Conservation (phyloP, 352 stramenopile species). For the Pythium utonaiense region DNA sequence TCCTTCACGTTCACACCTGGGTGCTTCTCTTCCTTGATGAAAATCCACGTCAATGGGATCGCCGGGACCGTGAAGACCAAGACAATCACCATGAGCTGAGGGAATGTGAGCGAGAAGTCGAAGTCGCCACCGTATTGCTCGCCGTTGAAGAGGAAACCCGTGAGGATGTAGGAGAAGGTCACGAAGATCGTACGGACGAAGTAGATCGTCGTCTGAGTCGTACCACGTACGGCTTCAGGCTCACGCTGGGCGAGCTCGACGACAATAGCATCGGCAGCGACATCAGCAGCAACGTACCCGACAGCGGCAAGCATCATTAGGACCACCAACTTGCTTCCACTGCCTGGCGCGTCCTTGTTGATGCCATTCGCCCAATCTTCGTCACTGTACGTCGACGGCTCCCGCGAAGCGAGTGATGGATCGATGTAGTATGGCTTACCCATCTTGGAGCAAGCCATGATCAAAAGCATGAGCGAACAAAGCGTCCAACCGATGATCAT, state of each 20-base stretch:
- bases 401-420: neutral
- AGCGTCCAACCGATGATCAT: neutral
- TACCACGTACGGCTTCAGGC: neutral
- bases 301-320: neutral
- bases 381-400: neutral
- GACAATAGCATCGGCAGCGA: neutral
- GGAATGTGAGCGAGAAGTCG: neutral
- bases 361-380: neutral
- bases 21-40: neutral
- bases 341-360: neutral
- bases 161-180: neutral
- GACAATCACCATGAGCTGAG: neutral
- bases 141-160: neutral
- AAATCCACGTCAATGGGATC: neutral
- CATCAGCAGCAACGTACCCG: neutral
- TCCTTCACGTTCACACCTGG: neutral
- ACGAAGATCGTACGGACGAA: neutral
- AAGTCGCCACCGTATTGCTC: neutral
- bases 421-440: neutral
- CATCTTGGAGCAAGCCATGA: neutral
- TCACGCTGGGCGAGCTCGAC: neutral
- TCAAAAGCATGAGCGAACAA: neutral
- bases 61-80: neutral
- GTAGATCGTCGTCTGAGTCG: neutral
- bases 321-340: neutral